phyloP scores from a whole-genome alignment of 169 alveolate species.

The Plasmodium cynomolgi region DNA sequence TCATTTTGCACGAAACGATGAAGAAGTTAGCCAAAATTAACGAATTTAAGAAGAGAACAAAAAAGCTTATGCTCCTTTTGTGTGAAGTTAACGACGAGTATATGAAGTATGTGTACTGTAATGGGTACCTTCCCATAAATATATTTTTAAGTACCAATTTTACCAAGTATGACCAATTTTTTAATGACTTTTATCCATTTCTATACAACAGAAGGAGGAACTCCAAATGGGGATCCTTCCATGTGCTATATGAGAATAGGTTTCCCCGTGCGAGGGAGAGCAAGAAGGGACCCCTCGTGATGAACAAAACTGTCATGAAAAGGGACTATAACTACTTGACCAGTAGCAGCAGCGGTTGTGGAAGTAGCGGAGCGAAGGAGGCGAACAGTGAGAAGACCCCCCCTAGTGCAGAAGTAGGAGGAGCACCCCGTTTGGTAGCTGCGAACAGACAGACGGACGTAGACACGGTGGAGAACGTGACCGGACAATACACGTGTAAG shows the following conservation, averaged over 20 bases:
- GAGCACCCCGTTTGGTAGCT: too few relatives aligned
- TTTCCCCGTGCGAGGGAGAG: not conserved
- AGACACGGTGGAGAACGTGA: not conserved
- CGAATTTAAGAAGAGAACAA: conserved; percentile 13
- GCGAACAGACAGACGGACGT: not conserved
- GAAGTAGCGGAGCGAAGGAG: not conserved
- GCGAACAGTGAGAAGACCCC: not conserved
- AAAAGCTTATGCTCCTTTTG: conserved; percentile 54
- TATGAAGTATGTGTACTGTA: conserved; percentile 41
- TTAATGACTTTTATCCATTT: conserved; percentile 25
- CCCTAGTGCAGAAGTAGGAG: too few relatives aligned
- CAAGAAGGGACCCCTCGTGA: not conserved
- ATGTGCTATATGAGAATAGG: conserved; percentile 30
- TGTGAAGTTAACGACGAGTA: conserved; percentile 53
- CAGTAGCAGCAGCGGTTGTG: conserved; percentile 3
- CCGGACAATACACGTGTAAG: too few relatives aligned
- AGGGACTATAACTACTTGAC: conserved; percentile 23
- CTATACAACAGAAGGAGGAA: conserved; percentile 25
- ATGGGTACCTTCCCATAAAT: conserved; percentile 49
- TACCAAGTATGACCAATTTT: conserved; percentile 13
- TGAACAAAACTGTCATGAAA: conserved; percentile 36
- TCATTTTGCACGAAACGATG: conserved; percentile 24
- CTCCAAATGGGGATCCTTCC: conserved; percentile 47
- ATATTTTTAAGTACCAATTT: conserved; percentile 51
- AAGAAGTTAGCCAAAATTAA: conserved; percentile 6